Evolutionary conservation across 805 yeast genomes (phyloP), one percentile per base, ranked within the genome.

Genomic region (Myxozyma monticola): DNA sequence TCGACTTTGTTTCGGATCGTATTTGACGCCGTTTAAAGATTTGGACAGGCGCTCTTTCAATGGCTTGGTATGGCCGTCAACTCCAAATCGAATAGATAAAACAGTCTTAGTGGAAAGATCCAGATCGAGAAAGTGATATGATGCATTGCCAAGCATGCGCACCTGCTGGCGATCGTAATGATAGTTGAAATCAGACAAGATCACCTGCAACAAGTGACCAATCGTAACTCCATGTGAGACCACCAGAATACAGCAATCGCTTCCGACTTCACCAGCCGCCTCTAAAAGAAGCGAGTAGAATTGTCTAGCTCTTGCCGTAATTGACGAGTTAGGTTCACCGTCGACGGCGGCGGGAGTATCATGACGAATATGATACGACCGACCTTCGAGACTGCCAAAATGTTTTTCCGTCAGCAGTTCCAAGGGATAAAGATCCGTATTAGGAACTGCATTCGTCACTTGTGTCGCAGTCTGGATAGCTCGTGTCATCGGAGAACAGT

Each of bases 151-250:
- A 28, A 53, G 45, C 54, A 48, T 48, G 4, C 43, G 17, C 21
- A 15, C 36, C 9, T 15, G 15, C 8, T 12, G 15, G 4, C 21
- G n/a, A 10, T 22, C 21, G 17, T 21, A 17, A 1, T 15, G 9
- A 20, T 20, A 20, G 17, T 17, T 29, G 22, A 48, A 31, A 18
- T 45, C 53, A 6, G 37, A 15, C 6, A 39, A 15, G 12, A 51
- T 33, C 21, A 41, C 38, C 7, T 26, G 35, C 28, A 53, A 28
- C 36, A 53, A 15, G 37, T 33, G 35, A 21, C 29, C 20, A 2
- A 45, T 14, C 18, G 47, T 33, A 29, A 39, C 17, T 12, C 57
- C 57, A 18, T 53, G 57, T 14, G 57, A 53, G 9, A 53, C 57
- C 9, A 53, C 42, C 8, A 49, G 41, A 10, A 53, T 38, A 17